Base-by-base conservation (phyloP, 192 early-diverging fungal genomes). In the Linnemannia elongata region DNA sequence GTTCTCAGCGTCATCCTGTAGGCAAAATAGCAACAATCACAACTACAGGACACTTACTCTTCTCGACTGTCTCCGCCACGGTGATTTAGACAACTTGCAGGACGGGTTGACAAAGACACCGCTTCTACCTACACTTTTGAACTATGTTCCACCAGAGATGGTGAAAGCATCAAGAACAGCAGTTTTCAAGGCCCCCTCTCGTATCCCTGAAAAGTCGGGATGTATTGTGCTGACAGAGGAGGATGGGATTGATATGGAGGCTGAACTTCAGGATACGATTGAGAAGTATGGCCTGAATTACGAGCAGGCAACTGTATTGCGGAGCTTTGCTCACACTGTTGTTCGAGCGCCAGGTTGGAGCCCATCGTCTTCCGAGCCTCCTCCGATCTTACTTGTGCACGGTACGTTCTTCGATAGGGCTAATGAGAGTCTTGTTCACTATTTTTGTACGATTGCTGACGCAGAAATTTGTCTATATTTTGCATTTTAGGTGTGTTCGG, bases 401-500 rank as follows among this genome's bases (percentile, higher is more conserved):
- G 91, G 88, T 88, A 90, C 69, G 76, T 1, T 49, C 9, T 13
- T 33, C 2, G 9, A 36, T n/a, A 7, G 24, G 8, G 12, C 52
- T 12, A 36, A 13, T 12, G 44, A 45, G 10, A 13, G 0, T 15
- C 0, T 39, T 39, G 38, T 3, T 4, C 38, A 39, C 38, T 6
- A 39, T 39, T 39, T 39, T 39, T 3, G 38, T 39, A 39, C 38
- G 38, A 6, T 39, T 39, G 38, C 38, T 39, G 3, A 39, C 38
- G 6, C 38, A 5, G 38, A 6, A 39, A 39, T 39, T 39, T 3
- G 38, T 41, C 44, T 35, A 1, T 1, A 24, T 55, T 45, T 20
- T 24, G 3, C 2, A 38, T n/a, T n/a, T 10, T 70, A 89, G 88
- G 91, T 75, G 92, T 92, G 6, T 95, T 94, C 85, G 95, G 95